These are phyloP conservation scores for Kodamaea ohmeri DNA, from an alignment of 1,139 yeast species.

Conservation along the genomic window DNA sequence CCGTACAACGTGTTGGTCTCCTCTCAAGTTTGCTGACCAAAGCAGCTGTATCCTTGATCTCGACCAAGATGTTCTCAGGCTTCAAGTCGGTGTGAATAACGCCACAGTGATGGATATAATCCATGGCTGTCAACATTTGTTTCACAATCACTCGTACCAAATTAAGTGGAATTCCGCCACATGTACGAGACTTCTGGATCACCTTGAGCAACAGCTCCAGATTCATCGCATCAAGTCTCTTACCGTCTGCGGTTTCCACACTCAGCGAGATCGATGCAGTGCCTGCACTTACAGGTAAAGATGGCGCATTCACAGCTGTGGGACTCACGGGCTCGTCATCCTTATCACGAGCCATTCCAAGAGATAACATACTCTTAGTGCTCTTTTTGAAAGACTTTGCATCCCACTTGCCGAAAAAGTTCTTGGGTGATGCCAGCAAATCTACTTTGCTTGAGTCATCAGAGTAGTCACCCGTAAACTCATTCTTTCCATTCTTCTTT, in stretches of 20 bases:
- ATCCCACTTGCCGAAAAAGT: conserved; percentile 23
- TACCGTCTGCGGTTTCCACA: conserved; percentile 9
- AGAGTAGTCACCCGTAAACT: too few relatives aligned
- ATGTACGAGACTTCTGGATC: conserved; percentile 15
- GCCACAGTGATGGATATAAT: conserved; percentile 85
- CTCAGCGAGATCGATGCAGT: conserved; percentile 6
- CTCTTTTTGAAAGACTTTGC: conserved; percentile 21
- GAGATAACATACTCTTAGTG: conserved; percentile 26
- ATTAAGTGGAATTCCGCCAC: conserved; percentile 67
- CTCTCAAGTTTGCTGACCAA: conserved; percentile 22
- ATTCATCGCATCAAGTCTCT: conserved; percentile 13
- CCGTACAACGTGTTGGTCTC: background rate
- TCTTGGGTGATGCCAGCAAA: conserved; percentile 6
- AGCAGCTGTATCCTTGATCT: conserved; percentile 72
- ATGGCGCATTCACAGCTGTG: conserved; percentile 2
- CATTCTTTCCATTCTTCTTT: background rate
- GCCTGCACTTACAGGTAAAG: conserved; percentile 3
- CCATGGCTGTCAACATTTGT: conserved; percentile 72
- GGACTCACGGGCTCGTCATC: conserved; percentile 5
- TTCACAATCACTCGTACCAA: conserved; percentile 79
- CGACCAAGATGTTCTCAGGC: conserved; percentile 85
- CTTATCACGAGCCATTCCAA: conserved; percentile 21
- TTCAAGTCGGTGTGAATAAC: conserved; percentile 87
- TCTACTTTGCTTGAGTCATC: too few relatives aligned
- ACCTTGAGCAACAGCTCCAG: conserved; percentile 15